Base-by-base conservation (phyloP, 345 rosid genomes). In the Populus nigra region DNA sequence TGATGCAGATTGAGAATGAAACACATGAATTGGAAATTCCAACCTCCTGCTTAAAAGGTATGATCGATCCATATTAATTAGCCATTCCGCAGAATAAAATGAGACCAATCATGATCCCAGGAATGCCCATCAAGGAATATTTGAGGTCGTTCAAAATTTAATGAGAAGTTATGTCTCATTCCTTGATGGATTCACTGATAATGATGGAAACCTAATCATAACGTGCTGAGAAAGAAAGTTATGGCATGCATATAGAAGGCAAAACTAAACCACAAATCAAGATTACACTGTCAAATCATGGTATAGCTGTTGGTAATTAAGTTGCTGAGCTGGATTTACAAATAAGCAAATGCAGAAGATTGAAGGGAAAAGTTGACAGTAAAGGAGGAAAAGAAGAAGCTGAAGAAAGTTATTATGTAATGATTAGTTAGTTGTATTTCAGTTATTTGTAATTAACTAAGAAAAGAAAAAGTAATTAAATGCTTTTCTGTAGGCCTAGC, bases 151-250 rank as follows among this genome's bases (percentile, higher is more conserved):
- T 73, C 13, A 29, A 31, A 59, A 73, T 41, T 70, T 63, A 63
- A 63, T 70, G 81, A 53, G 50, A 38, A 61, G 65, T 73, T 39
- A 81, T 18, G 55, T 59, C 68, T 27, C 27, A 69, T 73, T 50
- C 50, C 35, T 72, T 57, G 13, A 20, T 67, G 20, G 38, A 23
- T 69, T 47, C n/a, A 31, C 22, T 47, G 73, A 65, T 61, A 66
- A 72, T 29, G 79, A 78, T 78, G 70, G n/a, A 59, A 75, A 75
- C 69, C 74, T 59, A 75, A 82, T 75, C 73, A 78, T 78, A 67
- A 36, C 71, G 2, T 2, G n/a, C 63, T 17, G 72, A 63, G 72
- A 78, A 75, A 41, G 73, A 43, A 68, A 82, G 45, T 59, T 27
- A 53, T 57, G 79, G 79, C 35, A 68, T 31, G 35, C 31, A 68